Conservation (phyloP, 768 basidiomycete genomes). For the Termitomyces sp. region DNA sequence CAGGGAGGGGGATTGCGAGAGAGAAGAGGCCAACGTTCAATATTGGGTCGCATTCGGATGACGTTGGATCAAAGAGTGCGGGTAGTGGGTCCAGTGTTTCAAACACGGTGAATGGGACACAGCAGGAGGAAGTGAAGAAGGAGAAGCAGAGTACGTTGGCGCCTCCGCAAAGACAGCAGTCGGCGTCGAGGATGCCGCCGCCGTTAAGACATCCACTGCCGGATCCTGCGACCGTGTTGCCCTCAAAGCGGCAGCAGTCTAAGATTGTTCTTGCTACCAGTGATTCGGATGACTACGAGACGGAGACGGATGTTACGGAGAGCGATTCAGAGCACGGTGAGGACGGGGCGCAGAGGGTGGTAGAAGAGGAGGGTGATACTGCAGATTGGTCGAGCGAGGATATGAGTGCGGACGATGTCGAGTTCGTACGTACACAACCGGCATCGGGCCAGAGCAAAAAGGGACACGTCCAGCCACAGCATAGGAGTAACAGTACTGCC, state of each 20-base stretch:
- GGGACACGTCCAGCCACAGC: neutral
- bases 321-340: slow-evolving; percentile 9
- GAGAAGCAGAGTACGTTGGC: neutral
- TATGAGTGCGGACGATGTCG: slow-evolving; percentile 32
- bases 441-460: neutral
- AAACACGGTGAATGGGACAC: slow-evolving; percentile 5
- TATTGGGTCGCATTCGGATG: slow-evolving; percentile 56
- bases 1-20: neutral
- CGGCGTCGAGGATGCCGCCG: slow-evolving; percentile 13
- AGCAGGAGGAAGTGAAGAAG: neutral
- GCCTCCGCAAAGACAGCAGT: neutral
- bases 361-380: slow-evolving; percentile 39
- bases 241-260: slow-evolving; percentile 19
- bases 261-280: slow-evolving; percentile 48
- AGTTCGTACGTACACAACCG: slow-evolving; percentile 8
- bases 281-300: slow-evolving; percentile 44
- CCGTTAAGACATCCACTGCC: slow-evolving; percentile 17
- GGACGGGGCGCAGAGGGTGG: slow-evolving; percentile 15
- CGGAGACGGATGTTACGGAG: slow-evolving; percentile 22
- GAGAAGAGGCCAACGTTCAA: slow-evolving; percentile 38
- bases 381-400: slow-evolving; percentile 63
- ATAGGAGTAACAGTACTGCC: neutral
- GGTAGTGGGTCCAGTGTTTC: slow-evolving; percentile 28
- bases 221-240: slow-evolving; percentile 14
- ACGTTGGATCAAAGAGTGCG: slow-evolving; percentile 34